Base-by-base conservation (phyloP, 768 basidiomycete species). In the Dendrothele bispora region DNA sequence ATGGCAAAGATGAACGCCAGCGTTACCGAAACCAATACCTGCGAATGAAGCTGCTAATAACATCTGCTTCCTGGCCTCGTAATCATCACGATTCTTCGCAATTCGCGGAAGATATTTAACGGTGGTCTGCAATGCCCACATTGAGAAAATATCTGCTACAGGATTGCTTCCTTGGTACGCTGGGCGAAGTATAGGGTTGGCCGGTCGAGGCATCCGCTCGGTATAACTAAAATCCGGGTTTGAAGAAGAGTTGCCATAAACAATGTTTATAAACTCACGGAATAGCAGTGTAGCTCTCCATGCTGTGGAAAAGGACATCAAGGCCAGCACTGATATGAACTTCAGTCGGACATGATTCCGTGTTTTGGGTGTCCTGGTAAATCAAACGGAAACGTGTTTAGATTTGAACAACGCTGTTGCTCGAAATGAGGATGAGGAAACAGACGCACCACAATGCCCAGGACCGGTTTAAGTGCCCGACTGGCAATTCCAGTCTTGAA, bases 401-500 rank as follows among this genome's bases (percentile, higher is more conserved):
- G n/a, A 7, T 47, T 39, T 20, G 4, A n/a, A n/a, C n/a, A n/a
- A n/a, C n/a, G n/a, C n/a, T n/a, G n/a, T n/a, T n/a, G n/a, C n/a
- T n/a, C n/a, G n/a, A n/a, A n/a, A 6, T n/a, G 5, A n/a, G 36
- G n/a, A 17, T n/a, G 43, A n/a, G 26, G 7, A 40, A 18, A 3
- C 17, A 17, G n/a, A 62, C 70, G 42, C 65, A 76, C 75, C 25
- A 84, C 83, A 54, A 93, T 82, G 25, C 91, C 95, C 20, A 98
- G 75, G 2, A 85, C 77, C 0, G 95, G 95, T 53, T 95, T 92
- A 69, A 98, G 70, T 3, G 94, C 91, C 29, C 95, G 83, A 60
- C 79, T 93, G 0, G 95, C 88, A 55, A 98, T 98, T 36, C 95
- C 95, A 12, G 95, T 98, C 75, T 98, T 98, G 80, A 98, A 97